Base-by-base conservation (phyloP, 164 flowering plant genomes). In the Liriodendron chinense region DNA sequence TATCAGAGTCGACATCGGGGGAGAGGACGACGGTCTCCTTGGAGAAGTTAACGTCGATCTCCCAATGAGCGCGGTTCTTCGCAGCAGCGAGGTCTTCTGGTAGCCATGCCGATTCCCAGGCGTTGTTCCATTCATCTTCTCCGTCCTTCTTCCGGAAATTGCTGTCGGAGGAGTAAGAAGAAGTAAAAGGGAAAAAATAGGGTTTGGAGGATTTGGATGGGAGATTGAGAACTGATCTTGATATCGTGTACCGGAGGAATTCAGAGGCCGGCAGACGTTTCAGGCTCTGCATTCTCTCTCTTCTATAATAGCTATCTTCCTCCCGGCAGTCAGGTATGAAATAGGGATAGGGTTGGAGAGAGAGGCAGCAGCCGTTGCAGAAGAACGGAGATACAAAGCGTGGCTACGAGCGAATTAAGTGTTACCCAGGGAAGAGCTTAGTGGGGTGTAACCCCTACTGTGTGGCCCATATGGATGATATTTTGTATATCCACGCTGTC, bases 61-160 rank as follows among this genome's bases (percentile, higher is more conserved):
- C 98, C 99, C 99, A 96, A 0, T 95, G 96, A 0, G 96, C 91
- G 49, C 91, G 84, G 82, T 74, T 84, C 68, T 84, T 89, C 3
- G 80, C 81, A 3, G 80, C 81, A 1, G 88, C 72, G 53, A 86
- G 82, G 75, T 90, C 89, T 56, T 94, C 94, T 0, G 99, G 99
- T 2, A 96, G 89, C 99, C 99, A 96, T 2, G 99, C 94, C 0
- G 92, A 62, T 74, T 96, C 99, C 99, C 99, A 96, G 3, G 98
- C 92, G 62, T 90, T 90, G 72, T 96, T 94, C 99, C 98, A 96
- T 56, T 92, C 92, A 18, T 90, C 97, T 7, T 86, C 88, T 3
- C 82, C 89, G 3, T 68, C 66, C 7, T 77, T 77, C 20, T 72
- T 49, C 16, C 43, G 64, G 12, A 13, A 57, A 9, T 62, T 65